A percentile compares a stretch with the other conserved stretches of the same genome.
Conservation (phyloP, 345 rosid species). For the Populus davidiana region DNA sequence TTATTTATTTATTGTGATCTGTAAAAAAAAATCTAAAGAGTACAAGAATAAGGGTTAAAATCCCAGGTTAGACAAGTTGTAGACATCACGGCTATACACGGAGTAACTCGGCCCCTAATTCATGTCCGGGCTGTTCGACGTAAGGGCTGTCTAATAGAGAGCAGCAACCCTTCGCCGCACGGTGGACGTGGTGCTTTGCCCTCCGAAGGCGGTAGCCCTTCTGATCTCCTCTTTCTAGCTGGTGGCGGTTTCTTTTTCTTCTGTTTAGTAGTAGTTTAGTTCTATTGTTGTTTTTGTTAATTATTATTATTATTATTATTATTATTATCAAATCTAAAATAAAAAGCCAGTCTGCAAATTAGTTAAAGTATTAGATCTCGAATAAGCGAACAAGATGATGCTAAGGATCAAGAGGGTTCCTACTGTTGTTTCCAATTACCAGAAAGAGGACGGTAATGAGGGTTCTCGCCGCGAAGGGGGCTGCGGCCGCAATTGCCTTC, state of each 20-base stretch:
- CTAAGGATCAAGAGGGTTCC: slow-evolving; percentile 85
- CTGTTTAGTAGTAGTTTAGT: slow-evolving; percentile 12
- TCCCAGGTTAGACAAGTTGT: slow-evolving; percentile 37
- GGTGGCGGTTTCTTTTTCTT: slow-evolving; percentile 68
- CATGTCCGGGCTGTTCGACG: slow-evolving; percentile 88
- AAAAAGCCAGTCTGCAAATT: background rate
- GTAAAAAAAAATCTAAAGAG: background rate
- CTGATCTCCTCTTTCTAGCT: slow-evolving; percentile 98
- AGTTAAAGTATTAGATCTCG: background rate
- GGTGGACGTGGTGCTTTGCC: slow-evolving; percentile 99
- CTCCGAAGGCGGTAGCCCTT: slow-evolving; percentile 99
- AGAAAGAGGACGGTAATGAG: slow-evolving; percentile 67
- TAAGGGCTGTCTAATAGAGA: slow-evolving; percentile 72
- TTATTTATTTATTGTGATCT: background rate
- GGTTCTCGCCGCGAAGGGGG: slow-evolving; percentile 52
- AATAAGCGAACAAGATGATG: slow-evolving; percentile 39
- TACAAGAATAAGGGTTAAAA: slow-evolving; percentile 3
- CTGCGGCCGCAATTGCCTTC: slow-evolving; percentile 78
- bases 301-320: background rate
- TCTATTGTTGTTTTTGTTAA: background rate
- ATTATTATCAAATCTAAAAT: background rate
- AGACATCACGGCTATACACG: slow-evolving; percentile 99
- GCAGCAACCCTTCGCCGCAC: slow-evolving; percentile 94
- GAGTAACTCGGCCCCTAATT: slow-evolving; percentile 48
- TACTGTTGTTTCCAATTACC: slow-evolving; percentile 75